A percentile compares a stretch with the other conserved stretches of the same genome.
These are phyloP conservation scores for Delonix regia DNA, from an alignment of 306 rosid species.

Conservation along the genomic window DNA sequence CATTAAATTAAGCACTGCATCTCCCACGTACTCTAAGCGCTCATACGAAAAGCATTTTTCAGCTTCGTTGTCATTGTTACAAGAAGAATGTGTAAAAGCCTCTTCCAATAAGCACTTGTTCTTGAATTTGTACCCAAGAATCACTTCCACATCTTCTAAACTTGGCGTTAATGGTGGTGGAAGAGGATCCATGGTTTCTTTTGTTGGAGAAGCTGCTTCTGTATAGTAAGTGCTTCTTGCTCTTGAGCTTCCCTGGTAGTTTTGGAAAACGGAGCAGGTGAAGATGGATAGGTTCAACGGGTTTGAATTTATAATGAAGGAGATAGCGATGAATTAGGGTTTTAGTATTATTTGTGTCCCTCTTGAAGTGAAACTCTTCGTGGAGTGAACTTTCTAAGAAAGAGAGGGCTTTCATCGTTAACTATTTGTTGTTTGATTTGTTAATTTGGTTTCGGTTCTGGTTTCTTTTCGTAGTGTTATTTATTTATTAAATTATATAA, in stretches of 20 bases:
- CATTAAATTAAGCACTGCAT: slow-evolving; percentile 52
- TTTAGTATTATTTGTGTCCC: background rate
- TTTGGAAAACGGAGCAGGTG: background rate
- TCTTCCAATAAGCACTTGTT: slow-evolving; percentile 48
- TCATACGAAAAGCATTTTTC: slow-evolving; percentile 34
- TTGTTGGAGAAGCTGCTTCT: background rate
- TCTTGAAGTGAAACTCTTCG: too few species aligned
- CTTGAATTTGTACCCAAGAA: slow-evolving; percentile 49
- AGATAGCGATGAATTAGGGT: background rate
- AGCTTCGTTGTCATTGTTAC: background rate
- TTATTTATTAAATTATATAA: too few species aligned
- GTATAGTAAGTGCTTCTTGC: background rate
- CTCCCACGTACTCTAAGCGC: slow-evolving; percentile 60
- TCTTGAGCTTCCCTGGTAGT: slow-evolving; percentile 13
- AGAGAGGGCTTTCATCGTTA: too few species aligned
- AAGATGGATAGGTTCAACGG: background rate
- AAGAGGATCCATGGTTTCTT: background rate
- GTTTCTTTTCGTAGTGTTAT: too few species aligned
- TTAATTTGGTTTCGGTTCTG: too few species aligned
- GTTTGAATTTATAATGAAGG: background rate
- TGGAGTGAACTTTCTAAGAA: too few species aligned
- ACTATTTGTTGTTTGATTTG: too few species aligned
- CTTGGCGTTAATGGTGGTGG: background rate
- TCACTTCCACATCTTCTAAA: slow-evolving; percentile 50
- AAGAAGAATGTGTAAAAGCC: slow-evolving; percentile 58